Evolutionary conservation across 495 filamentous ascomycete genomes (phyloP), one percentile per base, ranked within the genome.

Genomic region (Eremomyces bilateralis): DNA sequence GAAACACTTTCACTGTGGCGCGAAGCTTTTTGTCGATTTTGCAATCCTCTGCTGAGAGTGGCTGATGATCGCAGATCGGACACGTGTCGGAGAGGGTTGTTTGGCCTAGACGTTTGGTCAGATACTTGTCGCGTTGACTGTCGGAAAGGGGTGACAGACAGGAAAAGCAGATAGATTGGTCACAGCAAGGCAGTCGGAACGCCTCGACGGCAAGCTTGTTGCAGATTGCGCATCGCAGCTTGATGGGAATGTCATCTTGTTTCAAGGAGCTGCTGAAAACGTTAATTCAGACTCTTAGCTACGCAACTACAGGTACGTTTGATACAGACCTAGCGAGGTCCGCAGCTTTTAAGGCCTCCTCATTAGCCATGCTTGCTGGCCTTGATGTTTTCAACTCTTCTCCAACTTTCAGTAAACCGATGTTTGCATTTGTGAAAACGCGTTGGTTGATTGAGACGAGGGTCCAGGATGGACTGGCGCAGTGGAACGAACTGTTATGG

Each of bases 171-270:
- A 94, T 90, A 17, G 77, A 72, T 46, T 92, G 83, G 49, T 94
- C 85, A 53, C 88, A 99, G 53, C 88, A 99, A 4, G 84, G 83
- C 8, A 93, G 59, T 20, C 80, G 73, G 45, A 83, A 90, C 1
- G 85, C 80, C 49, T 93, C 84, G 39, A 85, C 58, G n/a, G 80
- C 82, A 27, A 95, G 63, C 50, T 78, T 80, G 53, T 74, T 88
- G 58, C 88, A 95, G 39, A 77, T 78, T 25, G 80, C 82, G 58
- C 88, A 99, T 50, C 82, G 71, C 34, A 95, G 68, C 68, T 94
- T 94, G 47, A 79, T 78, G 10, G 88, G 88, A 44, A 94, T 78
- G 19, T 90, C 81, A 35, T 84, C 80, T 38, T n/a, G n/a, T n/a
- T n/a, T n/a, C n/a, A n/a, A n/a, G n/a, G n/a, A n/a, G n/a, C n/a